phyloP scores from a whole-genome alignment of 495 filamentous ascomycete genomes.

The Saxispiralis lemnorum region DNA sequence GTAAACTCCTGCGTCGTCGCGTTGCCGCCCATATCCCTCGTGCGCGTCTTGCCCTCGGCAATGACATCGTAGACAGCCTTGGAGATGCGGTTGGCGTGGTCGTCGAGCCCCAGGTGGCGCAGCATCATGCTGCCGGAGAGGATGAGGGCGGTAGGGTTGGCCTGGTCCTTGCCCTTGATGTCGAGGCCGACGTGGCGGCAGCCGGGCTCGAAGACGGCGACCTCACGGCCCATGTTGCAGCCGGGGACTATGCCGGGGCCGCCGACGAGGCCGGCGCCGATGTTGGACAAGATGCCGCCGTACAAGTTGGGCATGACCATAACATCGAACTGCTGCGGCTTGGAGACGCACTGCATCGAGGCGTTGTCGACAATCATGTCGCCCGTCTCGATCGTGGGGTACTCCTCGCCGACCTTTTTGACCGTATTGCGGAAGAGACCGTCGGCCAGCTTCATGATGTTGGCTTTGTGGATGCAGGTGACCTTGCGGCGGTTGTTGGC shows the following conservation, averaged over 20 bases:
- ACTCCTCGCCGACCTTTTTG: slow-evolving; percentile 79
- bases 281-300: slow-evolving; percentile 96
- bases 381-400: slow-evolving; percentile 79
- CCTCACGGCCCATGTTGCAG: slow-evolving; percentile 97
- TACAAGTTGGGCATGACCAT: slow-evolving; percentile 99
- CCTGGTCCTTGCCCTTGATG: slow-evolving; percentile 98
- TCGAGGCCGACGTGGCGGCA: slow-evolving; percentile 97
- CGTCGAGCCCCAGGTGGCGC: slow-evolving; percentile 86
- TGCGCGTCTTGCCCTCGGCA: slow-evolving; percentile 67
- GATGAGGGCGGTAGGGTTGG: slow-evolving; percentile 90
- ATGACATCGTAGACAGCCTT: slow-evolving; percentile 96
- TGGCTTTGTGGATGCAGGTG: slow-evolving; percentile 98
- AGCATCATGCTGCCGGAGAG: slow-evolving; percentile 92
- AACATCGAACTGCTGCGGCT: slow-evolving; percentile 95
- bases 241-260: slow-evolving; percentile 93
- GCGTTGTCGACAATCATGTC: slow-evolving; percentile 99
- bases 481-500: slow-evolving; percentile 98
- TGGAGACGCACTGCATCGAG: slow-evolving; percentile 92
- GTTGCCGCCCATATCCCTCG: slow-evolving; percentile 85
- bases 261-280: slow-evolving; percentile 94
- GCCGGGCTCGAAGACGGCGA: slow-evolving; percentile 95
- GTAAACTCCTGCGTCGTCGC: slow-evolving; percentile 89
- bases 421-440: slow-evolving; percentile 96
- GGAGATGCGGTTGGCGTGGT: slow-evolving; percentile 94
- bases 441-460: slow-evolving; percentile 99